phyloP scores from a whole-genome alignment of 352 stramenopile genomes.

The Phytophthora litchii region DNA sequence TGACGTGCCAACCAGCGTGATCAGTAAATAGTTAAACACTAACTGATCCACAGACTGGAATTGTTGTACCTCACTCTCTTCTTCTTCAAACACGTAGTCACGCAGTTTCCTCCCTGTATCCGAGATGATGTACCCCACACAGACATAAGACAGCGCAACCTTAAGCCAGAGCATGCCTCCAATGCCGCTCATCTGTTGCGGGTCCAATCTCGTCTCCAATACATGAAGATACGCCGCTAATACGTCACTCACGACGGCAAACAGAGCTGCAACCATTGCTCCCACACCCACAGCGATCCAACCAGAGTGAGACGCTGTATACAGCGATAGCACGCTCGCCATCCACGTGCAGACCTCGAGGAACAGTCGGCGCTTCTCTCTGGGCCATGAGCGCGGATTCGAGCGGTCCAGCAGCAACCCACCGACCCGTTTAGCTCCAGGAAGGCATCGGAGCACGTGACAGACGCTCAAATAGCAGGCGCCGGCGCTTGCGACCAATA shows the following conservation, averaged over 20 bases:
- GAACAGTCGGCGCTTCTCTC: slow-evolving; percentile 62
- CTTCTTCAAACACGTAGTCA: slow-evolving; percentile 43
- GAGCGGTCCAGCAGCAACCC: slow-evolving; percentile 60
- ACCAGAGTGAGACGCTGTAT: slow-evolving; percentile 55
- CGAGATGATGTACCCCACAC: slow-evolving; percentile 71
- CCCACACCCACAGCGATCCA: slow-evolving; percentile 54
- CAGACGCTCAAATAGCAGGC: slow-evolving; percentile 57
- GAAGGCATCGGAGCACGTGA: slow-evolving; percentile 38
- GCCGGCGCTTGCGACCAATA: slow-evolving; percentile 57
- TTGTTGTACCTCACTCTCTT: slow-evolving; percentile 23
- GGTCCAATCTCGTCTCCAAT: slow-evolving; percentile 50
- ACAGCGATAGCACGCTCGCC: slow-evolving; percentile 70
- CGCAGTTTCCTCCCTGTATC: slow-evolving; percentile 51
- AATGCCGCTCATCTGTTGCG: slow-evolving; percentile 35
- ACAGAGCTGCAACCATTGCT: slow-evolving; percentile 38
- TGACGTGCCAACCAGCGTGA: slow-evolving; percentile 74
- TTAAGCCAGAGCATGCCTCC: slow-evolving; percentile 73
- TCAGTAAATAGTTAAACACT: slow-evolving; percentile 74
- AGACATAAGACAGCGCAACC: slow-evolving; percentile 63
- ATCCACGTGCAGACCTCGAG: slow-evolving; percentile 81
- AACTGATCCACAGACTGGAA: slow-evolving; percentile 61
- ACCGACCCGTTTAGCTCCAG: slow-evolving; percentile 29
- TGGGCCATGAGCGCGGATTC: slow-evolving; percentile 52
- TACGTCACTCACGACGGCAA: slow-evolving; percentile 66
- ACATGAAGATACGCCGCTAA: slow-evolving; percentile 59